Evolutionary conservation across 2,329 filamentous ascomycete species (phyloP), one percentile per base, ranked within the genome.

Genomic region (Blastomyces gilchristii): DNA sequence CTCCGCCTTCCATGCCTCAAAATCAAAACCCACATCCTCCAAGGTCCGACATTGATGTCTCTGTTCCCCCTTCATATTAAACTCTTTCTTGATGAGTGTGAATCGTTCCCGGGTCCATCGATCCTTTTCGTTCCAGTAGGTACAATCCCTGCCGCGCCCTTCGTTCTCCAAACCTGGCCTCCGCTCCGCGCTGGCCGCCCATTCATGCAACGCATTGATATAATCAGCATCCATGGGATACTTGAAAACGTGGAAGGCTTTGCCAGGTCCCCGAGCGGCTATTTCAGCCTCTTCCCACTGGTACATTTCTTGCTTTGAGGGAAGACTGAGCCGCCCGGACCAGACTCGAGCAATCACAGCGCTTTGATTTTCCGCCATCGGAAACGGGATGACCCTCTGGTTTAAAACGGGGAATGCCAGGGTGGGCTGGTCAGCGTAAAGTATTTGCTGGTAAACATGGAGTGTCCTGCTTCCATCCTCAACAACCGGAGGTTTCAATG

Each of bases 371-470:
- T 97, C 91, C 0, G 87, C 82, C 0, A 94, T 70, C 0, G 90
- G 87, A 72, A 96, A 96, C 0, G 93, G 93, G n/a, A 95, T 88
- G n/a, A 94, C 84, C 68, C 88, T 88, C 71, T 91, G 87, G 18
- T 89, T 87, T 49, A 97, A 79, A 0, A 84, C 85, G 0, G 89
- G 81, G 71, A 97, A 92, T 0, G 84, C 87, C 0, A 97, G 79
- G 0, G 90, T 94, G 0, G 92, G 91, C 65, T 90, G 84, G 0
- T 83, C 78, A 3, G 87, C 85, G 72, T 87, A 86, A 73, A 97
- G 87, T 11, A 97, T 70, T 69, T 97, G 91, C 67, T 90, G 81
- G 73, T 91, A 96, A 2, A 92, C 76, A 43, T 87, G 85, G 65
- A 86, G 79, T 0, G 92, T 86, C 37, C 88, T 83, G 43, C 82